Evolutionary conservation across 139 green algal genomes (phyloP).

Genomic region (Gonium pectorale): DNA sequence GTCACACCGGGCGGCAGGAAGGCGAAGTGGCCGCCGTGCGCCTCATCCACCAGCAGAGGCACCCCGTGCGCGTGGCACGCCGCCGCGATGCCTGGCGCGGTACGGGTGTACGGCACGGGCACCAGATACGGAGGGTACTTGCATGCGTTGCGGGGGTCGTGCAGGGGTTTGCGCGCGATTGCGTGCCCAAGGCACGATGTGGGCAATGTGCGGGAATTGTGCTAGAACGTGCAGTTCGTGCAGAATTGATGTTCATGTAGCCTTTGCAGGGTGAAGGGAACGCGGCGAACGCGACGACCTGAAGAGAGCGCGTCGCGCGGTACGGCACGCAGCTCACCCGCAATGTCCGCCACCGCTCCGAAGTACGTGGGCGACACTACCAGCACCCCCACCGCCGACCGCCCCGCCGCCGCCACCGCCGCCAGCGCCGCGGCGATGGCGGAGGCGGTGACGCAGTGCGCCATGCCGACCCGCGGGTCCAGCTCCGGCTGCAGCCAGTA

Average conservation of each 20-base stretch:
- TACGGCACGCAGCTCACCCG: too few species aligned
- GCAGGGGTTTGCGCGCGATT: too few species aligned
- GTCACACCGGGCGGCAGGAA: slow-evolving; percentile 54
- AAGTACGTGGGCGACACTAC: slow-evolving; percentile 94
- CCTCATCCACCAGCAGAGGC: slow-evolving; percentile 93
- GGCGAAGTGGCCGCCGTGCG: slow-evolving; percentile 89
- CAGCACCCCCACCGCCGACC: slow-evolving; percentile 69
- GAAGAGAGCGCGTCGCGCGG: too few species aligned
- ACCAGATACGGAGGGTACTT: background rate
- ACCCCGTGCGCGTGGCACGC: slow-evolving; percentile 74
- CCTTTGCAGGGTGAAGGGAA: too few species aligned
- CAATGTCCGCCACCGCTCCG: slow-evolving; percentile 72
- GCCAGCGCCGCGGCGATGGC: slow-evolving; percentile 63
- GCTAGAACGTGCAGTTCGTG: too few species aligned
- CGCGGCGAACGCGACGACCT: too few species aligned
- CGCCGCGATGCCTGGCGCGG: slow-evolving; percentile 37
- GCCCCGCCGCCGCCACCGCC: slow-evolving; percentile 28
- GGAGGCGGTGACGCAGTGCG: slow-evolving; percentile 66
- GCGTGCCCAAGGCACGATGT: too few species aligned
- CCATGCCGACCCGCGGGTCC: slow-evolving; percentile 65
- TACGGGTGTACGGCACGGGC: too few species aligned
- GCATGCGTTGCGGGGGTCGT: too few species aligned
- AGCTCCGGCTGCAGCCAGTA: slow-evolving; percentile 64
- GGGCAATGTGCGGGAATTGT: too few species aligned
- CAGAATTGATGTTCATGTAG: too few species aligned